Base-by-base conservation (phyloP, 1,284 basidiomycete genomes). In the Cystobasidium slooffiae region DNA sequence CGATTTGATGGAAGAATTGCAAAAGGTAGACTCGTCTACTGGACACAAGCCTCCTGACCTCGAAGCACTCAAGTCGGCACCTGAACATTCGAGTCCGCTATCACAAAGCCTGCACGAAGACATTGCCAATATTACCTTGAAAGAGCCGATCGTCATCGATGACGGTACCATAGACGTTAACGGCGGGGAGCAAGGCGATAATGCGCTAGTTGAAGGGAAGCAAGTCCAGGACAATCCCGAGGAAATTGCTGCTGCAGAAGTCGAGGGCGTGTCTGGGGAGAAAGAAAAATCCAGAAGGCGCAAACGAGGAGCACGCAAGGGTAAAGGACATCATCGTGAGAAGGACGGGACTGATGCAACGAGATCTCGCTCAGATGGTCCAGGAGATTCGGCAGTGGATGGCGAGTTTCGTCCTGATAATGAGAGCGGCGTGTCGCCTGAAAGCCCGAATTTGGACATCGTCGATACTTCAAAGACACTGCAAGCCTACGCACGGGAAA, bases 271-370 rank as follows among this genome's bases (percentile, higher is more conserved):
- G 37, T n/a, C 39, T 18, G 41, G 56, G 6, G 44, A 37, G 9
- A 61, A 59, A 39, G 73, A 49, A 20, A 90, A 76, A 58, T 74
- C 87, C 80, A 91, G 89, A 82, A 87, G 90, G 37, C 86, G 91
- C 74, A 93, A 91, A 82, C 87, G 92, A 58, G 91, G 91, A 49
- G 88, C 89, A 9, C 85, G 91, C 41, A 39, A 75, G 91, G 78
- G 68, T 41, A 75, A 65, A 77, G 89, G 82, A 86, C 76, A 58
- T 87, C 79, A 88, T 90, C 84, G 86, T 87, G 46, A 51, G 24
- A 59, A 55, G n/a, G 64, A 51, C 39, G 61, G 53, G 20, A 43
- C 46, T 31, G 69, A 75, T 14, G 63, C 67, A 7, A 12, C 20
- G 8, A 37, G 37, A 20, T 16, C 5, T 43, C 52, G 6, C 8